phyloP scores from a whole-genome alignment of 371 early-diverging fungal species.

The Circinella umbellata region DNA sequence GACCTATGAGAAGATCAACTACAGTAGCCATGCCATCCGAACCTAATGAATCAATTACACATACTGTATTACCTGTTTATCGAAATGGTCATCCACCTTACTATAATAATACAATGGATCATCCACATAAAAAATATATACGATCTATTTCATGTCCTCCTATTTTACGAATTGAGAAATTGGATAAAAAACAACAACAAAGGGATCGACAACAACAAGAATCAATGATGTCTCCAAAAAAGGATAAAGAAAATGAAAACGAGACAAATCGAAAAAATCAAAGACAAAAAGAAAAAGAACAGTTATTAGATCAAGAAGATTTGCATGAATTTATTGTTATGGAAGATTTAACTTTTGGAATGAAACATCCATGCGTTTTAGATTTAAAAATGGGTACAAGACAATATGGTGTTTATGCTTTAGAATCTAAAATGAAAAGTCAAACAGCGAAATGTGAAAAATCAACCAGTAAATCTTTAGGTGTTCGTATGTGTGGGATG shows the following conservation, averaged over 20 bases:
- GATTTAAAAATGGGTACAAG: slow-evolving; percentile 97
- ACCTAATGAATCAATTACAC: background rate
- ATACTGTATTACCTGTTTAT: slow-evolving; percentile 9
- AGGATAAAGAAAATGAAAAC: background rate
- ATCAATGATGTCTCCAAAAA: too few species aligned
- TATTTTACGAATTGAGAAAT: background rate
- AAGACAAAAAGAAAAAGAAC: slow-evolving; percentile 2
- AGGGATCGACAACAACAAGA: too few species aligned
- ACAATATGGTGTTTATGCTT: slow-evolving; percentile 89
- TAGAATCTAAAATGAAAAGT: slow-evolving; percentile 74
- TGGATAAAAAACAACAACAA: background rate
- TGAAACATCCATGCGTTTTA: slow-evolving; percentile 85
- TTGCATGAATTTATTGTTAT: slow-evolving; percentile 78
- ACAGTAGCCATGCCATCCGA: background rate
- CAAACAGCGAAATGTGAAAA: slow-evolving; percentile 87
- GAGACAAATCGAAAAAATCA: background rate
- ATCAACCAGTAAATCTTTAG: slow-evolving; percentile 85
- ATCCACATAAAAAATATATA: background rate
- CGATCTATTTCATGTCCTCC: background rate
- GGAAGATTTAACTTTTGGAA: slow-evolving; percentile 87
- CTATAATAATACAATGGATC: background rate
- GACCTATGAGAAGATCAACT: slow-evolving; percentile 9
- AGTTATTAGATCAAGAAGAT: slow-evolving; percentile 11
- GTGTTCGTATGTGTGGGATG: slow-evolving; percentile 96
- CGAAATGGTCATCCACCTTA: slow-evolving; percentile 19